A percentile compares a stretch with the other conserved stretches of the same genome.
Evolutionary conservation across 768 basidiomycete genomes (phyloP).

Genomic region (Kwoniella sp.): DNA sequence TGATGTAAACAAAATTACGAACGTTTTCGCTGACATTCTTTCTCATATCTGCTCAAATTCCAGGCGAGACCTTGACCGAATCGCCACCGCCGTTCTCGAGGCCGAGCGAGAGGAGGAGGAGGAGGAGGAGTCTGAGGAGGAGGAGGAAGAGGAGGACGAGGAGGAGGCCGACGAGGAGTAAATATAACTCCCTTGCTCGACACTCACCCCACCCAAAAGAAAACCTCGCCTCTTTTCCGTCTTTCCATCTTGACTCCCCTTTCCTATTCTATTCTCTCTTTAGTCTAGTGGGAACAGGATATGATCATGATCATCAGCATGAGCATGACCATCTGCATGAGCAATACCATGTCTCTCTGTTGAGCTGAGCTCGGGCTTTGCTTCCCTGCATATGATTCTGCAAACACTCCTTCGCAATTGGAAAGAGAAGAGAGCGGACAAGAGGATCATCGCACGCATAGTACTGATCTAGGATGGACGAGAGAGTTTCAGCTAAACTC

Average conservation of each 20-base stretch:
- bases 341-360: background rate
- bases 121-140: constrained; percentile 51
- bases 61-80: constrained; percentile 55
- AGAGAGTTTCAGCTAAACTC: too few relatives aligned
- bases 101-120: constrained; percentile 56
- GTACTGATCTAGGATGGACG: too few relatives aligned
- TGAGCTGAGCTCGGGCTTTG: too few relatives aligned
- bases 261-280: constrained; percentile 1
- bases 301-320: background rate
- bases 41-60: background rate
- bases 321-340: background rate
- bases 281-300: background rate
- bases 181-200: constrained; percentile 33
- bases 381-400: too few relatives aligned
- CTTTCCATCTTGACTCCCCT: background rate
- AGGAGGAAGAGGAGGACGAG: constrained; percentile 47
- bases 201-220: background rate
- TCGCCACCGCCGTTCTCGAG: constrained; percentile 59
- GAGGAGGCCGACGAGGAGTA: constrained; percentile 52
- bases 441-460: too few relatives aligned
- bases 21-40: background rate
- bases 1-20: too few relatives aligned
- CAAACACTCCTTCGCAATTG: too few relatives aligned
- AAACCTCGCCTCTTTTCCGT: background rate
- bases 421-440: too few relatives aligned